Evolutionary conservation across 2,329 filamentous ascomycete species (phyloP), one percentile per base, ranked within the genome.

Genomic region (Fonsecaea erecta): DNA sequence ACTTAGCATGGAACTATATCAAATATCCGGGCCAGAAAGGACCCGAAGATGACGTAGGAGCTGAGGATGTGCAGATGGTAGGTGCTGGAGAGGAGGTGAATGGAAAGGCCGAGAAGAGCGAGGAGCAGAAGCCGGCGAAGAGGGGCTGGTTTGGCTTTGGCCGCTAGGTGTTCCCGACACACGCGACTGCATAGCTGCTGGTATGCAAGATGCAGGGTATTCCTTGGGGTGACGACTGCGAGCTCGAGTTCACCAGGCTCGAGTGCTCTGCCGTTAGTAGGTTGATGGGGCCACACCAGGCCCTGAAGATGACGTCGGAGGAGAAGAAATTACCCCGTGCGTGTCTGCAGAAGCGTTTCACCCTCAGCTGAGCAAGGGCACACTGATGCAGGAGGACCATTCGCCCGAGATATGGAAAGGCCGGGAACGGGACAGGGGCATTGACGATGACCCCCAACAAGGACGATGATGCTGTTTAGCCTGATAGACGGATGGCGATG

Each of bases 1-100:
- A 99, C 75, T 90, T 97, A 7, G 95, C 95, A 9, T 99, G 92
- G 91, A 98, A 98, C 76, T 98, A 97, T 76, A 93, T 99, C 68
- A 88, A 92, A 55, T 99, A 99, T 75, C 93, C 93, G 0, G 88
- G 88, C 35, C 87, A 87, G 66, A 71, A 64, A 32, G 9, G 35
- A 2, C 52, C 52, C 16, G 62, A 55, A 18, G 48, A 24, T 6
- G 34, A 63, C 11, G 9, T 28, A 21, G 26, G 34, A 16, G 28
- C 48, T 1, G 51, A 32, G 21, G 48, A 61, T 24, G 58, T 54
- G n/a, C 34, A 46, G 28, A 51, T 55, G 40, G 30, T 16, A 11
- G 52, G 52, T 40, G 71, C 69, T 7, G 68, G 71, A 26, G 69
- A 70, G 14, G 14, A 52, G 34, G 65, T 73, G 32, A 73, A 74